Conservation (phyloP, 164 flowering plant species). For the Vitis rotundifolia region DNA sequence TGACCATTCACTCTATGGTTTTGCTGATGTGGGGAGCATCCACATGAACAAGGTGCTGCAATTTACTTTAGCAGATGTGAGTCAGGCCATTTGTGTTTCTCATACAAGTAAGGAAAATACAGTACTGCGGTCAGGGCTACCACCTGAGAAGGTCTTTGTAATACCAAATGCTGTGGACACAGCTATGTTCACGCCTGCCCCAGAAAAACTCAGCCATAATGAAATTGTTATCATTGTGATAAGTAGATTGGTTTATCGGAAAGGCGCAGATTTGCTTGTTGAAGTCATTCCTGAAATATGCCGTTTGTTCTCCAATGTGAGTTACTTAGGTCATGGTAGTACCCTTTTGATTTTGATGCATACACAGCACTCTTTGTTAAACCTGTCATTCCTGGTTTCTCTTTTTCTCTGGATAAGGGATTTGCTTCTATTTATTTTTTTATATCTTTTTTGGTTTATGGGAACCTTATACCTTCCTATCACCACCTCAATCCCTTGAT, state of each 20-base stretch:
- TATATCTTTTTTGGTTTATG: too few species aligned
- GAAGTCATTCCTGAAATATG: constrained; percentile 98
- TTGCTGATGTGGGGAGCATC: constrained; percentile 93
- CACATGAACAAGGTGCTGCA: constrained; percentile 98
- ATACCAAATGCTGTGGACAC: constrained; percentile 99
- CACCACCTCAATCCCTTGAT: not conserved
- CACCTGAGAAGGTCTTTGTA: constrained; percentile 86
- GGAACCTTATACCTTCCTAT: too few species aligned
- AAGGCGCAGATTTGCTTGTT: constrained; percentile 95
- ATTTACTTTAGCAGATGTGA: constrained; percentile 90
- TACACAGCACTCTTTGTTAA: too few species aligned
- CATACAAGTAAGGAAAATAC: constrained; percentile 98
- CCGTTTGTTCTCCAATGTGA: constrained; percentile 73
- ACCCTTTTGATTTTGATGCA: not conserved
- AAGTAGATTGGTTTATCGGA: constrained; percentile 92
- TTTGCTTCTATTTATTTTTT: too few species aligned
- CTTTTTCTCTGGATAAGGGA: not conserved
- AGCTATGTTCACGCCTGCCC: constrained; percentile 91
- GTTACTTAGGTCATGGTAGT: constrained; percentile 22
- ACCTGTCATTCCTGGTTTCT: not conserved
- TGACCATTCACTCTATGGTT: constrained; percentile 96
- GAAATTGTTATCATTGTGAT: constrained; percentile 88
- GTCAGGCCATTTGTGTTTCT: constrained; percentile 95
- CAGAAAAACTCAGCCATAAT: constrained; percentile 41
- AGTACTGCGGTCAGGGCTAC: constrained; percentile 82